Evolutionary conservation across 1,139 yeast genomes (phyloP).

Genomic region (Suhomyces taliae): DNA sequence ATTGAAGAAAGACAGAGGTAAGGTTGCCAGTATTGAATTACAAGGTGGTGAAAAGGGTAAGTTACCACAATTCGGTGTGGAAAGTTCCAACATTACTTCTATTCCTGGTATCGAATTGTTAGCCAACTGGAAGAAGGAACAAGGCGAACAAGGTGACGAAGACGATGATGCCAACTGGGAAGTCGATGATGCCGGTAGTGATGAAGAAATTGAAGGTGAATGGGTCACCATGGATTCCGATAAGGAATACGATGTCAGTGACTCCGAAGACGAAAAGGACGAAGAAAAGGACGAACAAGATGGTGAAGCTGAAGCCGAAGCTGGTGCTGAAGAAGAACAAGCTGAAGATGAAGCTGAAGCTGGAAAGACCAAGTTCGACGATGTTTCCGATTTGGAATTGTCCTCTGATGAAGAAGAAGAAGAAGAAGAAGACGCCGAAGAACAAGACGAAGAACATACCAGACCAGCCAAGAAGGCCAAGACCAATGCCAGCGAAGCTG

Average conservation of each 20-base stretch:
- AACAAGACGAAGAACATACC: conserved; percentile 21
- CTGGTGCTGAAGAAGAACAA: conserved; percentile 46
- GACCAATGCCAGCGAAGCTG: conserved; percentile 4
- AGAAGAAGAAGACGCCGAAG: conserved; percentile 24
- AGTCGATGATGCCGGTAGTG: conserved; percentile 36
- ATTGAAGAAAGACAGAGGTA: conserved; percentile 86
- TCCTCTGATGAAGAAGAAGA: conserved; percentile 38
- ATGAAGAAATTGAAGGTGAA: conserved; percentile 60
- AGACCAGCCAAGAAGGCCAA: conserved; percentile 29
- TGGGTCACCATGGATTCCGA: conserved; percentile 63
- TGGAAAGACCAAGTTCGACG: conserved; percentile 27
- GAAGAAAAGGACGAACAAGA: conserved; percentile 28
- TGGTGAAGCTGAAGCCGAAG: conserved; percentile 36
- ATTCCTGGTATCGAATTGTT: conserved; percentile 90
- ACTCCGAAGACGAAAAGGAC: conserved; percentile 45
- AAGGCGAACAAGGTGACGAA: conserved; percentile 48
- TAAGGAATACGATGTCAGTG: conserved; percentile 55
- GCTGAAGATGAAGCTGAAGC: conserved; percentile 43
- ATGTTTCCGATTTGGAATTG: conserved; percentile 39
- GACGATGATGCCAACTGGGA: conserved; percentile 47
- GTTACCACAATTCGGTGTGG: conserved; percentile 72
- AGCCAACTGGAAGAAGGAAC: conserved; percentile 82
- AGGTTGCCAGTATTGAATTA: conserved; percentile 78
- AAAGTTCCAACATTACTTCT: conserved; percentile 56
- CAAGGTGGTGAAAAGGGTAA: conserved; percentile 49